phyloP scores from a whole-genome alignment of 345 rosid species.

The Alliaria petiolata region DNA sequence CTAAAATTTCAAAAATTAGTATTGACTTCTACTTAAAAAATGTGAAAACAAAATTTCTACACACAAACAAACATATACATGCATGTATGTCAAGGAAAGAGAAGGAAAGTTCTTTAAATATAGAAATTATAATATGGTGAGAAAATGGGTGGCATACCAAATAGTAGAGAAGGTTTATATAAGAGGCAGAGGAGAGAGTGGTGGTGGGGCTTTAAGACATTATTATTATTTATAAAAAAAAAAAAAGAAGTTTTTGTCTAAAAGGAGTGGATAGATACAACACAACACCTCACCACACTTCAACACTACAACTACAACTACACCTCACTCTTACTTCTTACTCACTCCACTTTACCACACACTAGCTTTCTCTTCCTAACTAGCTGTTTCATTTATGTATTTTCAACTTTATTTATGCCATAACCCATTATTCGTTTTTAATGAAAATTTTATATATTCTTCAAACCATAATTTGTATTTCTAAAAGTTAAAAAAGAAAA shows the following conservation, averaged over 20 bases:
- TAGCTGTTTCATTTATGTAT: constrained; percentile 18
- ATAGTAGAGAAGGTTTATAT: constrained; percentile 13
- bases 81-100: neutral
- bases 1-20: neutral
- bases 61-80: constrained; percentile 14
- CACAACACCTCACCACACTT: constrained; percentile 31
- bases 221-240: neutral
- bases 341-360: constrained; percentile 51
- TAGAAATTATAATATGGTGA: neutral
- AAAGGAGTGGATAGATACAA: constrained; percentile 36
- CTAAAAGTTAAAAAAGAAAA: no score
- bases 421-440: neutral
- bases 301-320: constrained; percentile 20
- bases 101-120: constrained; percentile 1
- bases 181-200: constrained; percentile 19
- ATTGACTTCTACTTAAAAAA: neutral
- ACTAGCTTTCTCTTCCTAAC: constrained; percentile 18
- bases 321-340: constrained; percentile 43
- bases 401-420: neutral
- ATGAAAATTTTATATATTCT: neutral
- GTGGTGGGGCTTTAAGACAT: constrained; percentile 30
- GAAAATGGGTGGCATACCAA: constrained; percentile 33
- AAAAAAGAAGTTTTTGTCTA: neutral
- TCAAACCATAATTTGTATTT: neutral
- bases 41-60: neutral